phyloP scores from a whole-genome alignment of 345 rosid species.

The Gossypium raimondii region DNA sequence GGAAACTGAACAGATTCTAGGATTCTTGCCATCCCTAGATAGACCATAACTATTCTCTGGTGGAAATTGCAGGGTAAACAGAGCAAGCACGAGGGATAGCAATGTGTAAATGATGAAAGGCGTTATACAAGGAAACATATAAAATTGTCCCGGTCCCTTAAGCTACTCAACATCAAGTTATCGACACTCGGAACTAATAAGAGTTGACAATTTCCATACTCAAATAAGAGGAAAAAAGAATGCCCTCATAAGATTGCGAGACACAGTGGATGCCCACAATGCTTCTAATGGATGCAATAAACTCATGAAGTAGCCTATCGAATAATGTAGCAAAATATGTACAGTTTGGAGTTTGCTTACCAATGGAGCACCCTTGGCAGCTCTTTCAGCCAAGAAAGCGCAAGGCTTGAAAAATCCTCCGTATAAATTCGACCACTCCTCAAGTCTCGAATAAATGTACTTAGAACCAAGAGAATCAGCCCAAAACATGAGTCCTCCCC shows the following conservation, averaged over 20 bases:
- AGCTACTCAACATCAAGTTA: not conserved
- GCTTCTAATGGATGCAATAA: not conserved
- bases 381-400: slow-evolving; percentile 76
- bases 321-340: not conserved
- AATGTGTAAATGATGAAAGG: not conserved
- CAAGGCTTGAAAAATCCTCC: slow-evolving; percentile 95
- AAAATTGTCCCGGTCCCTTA: not conserved
- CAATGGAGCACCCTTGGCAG: slow-evolving; percentile 63
- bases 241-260: not conserved
- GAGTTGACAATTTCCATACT: not conserved
- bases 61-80: not conserved
- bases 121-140: not conserved
- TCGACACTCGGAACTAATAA: not conserved
- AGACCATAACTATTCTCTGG: not conserved
- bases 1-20: too few relatives aligned
- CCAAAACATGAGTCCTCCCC: slow-evolving; percentile 98
- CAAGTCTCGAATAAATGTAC: slow-evolving; percentile 62
- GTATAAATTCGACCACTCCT: slow-evolving; percentile 70
- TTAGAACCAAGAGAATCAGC: slow-evolving; percentile 82
- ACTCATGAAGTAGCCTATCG: not conserved
- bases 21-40: not conserved
- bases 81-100: not conserved
- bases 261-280: not conserved
- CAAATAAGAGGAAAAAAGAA: not conserved
- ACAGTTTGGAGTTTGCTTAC: slow-evolving; percentile 26